These are phyloP conservation scores for Phytophthora nicotianae DNA, from an alignment of 352 stramenopile genomes.

Conservation along the genomic window DNA sequence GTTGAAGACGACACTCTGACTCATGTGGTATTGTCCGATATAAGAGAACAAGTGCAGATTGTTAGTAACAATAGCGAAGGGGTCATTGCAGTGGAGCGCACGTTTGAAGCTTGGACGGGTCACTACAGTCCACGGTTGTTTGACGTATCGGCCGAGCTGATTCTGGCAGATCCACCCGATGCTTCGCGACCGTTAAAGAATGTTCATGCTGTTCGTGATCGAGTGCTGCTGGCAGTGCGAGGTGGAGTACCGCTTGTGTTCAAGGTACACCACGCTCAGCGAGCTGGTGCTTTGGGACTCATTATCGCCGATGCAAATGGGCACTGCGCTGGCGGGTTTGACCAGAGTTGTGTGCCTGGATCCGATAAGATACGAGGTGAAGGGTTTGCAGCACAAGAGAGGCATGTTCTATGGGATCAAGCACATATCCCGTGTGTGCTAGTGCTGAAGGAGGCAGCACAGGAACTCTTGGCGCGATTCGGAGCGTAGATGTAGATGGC, in stretches of 20 bases:
- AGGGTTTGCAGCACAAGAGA: conserved; percentile 64
- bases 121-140: conserved; percentile 74
- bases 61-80: conserved; percentile 18
- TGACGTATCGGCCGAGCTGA: conserved; percentile 69
- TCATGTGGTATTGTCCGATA: conserved; percentile 63
- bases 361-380: conserved; percentile 49
- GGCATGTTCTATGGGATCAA: conserved; percentile 53
- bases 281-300: conserved; percentile 67
- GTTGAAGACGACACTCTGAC: conserved; percentile 28
- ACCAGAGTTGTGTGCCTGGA: conserved; percentile 73
- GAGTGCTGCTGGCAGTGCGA: conserved; percentile 59
- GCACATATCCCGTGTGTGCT: conserved; percentile 74
- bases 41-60: conserved; percentile 45
- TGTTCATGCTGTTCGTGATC: conserved; percentile 49
- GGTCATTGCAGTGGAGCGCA: conserved; percentile 13
- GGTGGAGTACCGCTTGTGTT: conserved; percentile 67
- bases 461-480: conserved; percentile 37
- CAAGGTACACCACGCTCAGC: conserved; percentile 70
- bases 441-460: conserved; percentile 38
- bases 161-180: conserved; percentile 66
- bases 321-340: conserved; percentile 55
- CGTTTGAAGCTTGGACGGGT: conserved; percentile 63
- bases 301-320: conserved; percentile 60
- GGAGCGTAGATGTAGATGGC: conserved; percentile 11
- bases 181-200: conserved; percentile 62